Base-by-base conservation (phyloP, 2,329 filamentous ascomycete genomes). In the Ceratocystiopsis sp. region DNA sequence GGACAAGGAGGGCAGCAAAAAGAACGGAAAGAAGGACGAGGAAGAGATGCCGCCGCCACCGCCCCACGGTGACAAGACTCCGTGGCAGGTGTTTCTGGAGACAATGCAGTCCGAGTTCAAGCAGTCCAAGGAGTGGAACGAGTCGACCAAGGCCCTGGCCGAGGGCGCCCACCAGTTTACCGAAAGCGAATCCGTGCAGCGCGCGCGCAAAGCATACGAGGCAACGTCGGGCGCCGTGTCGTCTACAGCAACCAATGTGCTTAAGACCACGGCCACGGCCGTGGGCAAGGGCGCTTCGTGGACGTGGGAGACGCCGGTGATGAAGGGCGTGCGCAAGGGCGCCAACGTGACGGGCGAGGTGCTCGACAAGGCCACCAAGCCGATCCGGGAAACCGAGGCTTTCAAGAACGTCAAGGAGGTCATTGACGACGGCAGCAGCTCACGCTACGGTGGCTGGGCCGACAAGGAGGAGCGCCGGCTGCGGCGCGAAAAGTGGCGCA, bases 61-160 rank as follows among this genome's bases (percentile, higher is more conserved):
- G n/a, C 89, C 87, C 17, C 91, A 98, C 57, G 91, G 91, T 48
- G 86, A 94, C 66, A 98, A 98, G 69, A 91, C 89, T 3, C 91
- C 91, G 43, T 96, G 91, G 87, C 85, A 96, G 60, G 91, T 98
- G 32, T 98, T 98, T 66, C 84, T 84, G 56, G 91, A 98, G 58
- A 98, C 91, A n/a, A 75, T 98, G 63, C 77, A 84, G 60, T 73
- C 71, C 45, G 91, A 98, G 63, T 93, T 98, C 65, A 86, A 95
- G 61, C 83, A 85, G 42, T 96, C 87, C 15, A 94, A 96, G 59
- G 91, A 98, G 61, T 98, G 91, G 91, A 94, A 98, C 57, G 91
- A 98, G 58, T 93, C 85, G 37, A 98, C 89, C 37, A 96, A 98
- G 66, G 84, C 91, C 51, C 73, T 98, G 37, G 83, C 84, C 16